These are phyloP conservation scores for Celoporthe dispersa DNA, from an alignment of 2,329 filamentous ascomycete genomes.

Conservation along the genomic window DNA sequence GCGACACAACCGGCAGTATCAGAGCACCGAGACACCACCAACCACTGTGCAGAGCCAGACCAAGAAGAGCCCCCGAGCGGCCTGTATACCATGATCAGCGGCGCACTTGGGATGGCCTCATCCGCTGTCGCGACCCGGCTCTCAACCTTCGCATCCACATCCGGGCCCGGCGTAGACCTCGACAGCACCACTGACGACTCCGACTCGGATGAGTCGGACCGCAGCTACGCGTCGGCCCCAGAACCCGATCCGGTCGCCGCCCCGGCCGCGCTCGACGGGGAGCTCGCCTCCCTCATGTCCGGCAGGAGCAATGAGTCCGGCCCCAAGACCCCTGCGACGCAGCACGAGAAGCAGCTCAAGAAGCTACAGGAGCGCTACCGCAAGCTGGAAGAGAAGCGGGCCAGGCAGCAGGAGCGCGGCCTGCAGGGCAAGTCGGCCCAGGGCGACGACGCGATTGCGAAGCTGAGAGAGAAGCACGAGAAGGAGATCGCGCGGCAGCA, in stretches of 20 bases:
- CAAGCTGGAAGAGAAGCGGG: constrained; percentile 66
- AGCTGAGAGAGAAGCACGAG: constrained; percentile 66
- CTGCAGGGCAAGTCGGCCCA: constrained; percentile 40
- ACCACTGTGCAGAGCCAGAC: constrained; percentile 18
- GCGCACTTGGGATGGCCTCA: constrained; percentile 55
- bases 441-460: constrained; percentile 52
- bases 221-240: constrained; percentile 55
- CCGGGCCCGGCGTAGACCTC: constrained; percentile 39
- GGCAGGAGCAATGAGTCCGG: constrained; percentile 46
- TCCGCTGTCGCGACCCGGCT: constrained; percentile 49
- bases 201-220: constrained; percentile 47
- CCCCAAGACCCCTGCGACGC: constrained; percentile 36
- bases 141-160: constrained; percentile 38
- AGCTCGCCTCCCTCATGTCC: constrained; percentile 37
- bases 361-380: constrained; percentile 65
- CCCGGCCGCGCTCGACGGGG: constrained; percentile 29
- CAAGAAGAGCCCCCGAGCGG: constrained; percentile 45
- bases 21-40: constrained; percentile 22
- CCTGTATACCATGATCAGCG: constrained; percentile 60
- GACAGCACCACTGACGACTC: constrained; percentile 38
- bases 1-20: constrained; percentile 13
- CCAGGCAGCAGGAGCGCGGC: constrained; percentile 56
- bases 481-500: constrained; percentile 67
- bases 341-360: constrained; percentile 66
- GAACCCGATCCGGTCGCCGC: constrained; percentile 43